Conservation (phyloP, 2,329 filamentous ascomycete species). For the Colletotrichum liriopes region DNA sequence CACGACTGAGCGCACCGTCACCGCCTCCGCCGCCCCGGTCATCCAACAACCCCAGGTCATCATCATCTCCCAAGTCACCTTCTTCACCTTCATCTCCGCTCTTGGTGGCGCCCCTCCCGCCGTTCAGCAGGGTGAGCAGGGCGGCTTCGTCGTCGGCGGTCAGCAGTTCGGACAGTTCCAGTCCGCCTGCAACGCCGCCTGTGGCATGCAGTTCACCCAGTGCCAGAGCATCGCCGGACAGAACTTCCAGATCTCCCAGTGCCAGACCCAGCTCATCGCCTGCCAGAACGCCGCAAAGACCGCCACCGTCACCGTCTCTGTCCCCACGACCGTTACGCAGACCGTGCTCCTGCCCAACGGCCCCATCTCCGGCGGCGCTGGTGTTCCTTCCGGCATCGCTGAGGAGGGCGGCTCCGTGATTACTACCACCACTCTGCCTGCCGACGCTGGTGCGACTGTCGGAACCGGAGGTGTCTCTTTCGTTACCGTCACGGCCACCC, state of each 20-base stretch:
- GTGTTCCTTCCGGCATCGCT: slow-evolving; percentile 39
- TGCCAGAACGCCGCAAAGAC: slow-evolving; percentile 43
- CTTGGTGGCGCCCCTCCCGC: slow-evolving; percentile 41
- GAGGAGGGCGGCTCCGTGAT: slow-evolving; percentile 37
- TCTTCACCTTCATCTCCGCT: slow-evolving; percentile 43
- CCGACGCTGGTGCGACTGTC: slow-evolving; percentile 40
- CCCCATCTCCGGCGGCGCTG: slow-evolving; percentile 15
- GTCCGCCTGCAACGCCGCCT: slow-evolving; percentile 41
- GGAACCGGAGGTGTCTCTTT: slow-evolving; percentile 41
- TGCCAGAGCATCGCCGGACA: slow-evolving; percentile 43
- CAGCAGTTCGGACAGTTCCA: slow-evolving; percentile 42
- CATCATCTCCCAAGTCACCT: slow-evolving; percentile 43
- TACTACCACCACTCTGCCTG: slow-evolving; percentile 39
- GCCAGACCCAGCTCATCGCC: slow-evolving; percentile 42
- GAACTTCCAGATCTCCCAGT: slow-evolving; percentile 43
- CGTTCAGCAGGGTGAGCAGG: slow-evolving; percentile 37
- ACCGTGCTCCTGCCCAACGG: slow-evolving; percentile 42
- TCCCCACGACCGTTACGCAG: slow-evolving; percentile 42
- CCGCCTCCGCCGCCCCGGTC: slow-evolving; percentile 31
- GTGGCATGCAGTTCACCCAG: slow-evolving; percentile 43
- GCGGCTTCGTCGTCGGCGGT: slow-evolving; percentile 43
- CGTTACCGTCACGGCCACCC: slow-evolving; percentile 40
- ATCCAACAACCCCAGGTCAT: slow-evolving; percentile 40
- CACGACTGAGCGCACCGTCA: slow-evolving; percentile 38
- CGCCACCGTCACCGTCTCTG: slow-evolving; percentile 42